Evolutionary conservation across 306 rosid species (phyloP), one percentile per base, ranked within the genome.

Genomic region (Quercus ilex): DNA sequence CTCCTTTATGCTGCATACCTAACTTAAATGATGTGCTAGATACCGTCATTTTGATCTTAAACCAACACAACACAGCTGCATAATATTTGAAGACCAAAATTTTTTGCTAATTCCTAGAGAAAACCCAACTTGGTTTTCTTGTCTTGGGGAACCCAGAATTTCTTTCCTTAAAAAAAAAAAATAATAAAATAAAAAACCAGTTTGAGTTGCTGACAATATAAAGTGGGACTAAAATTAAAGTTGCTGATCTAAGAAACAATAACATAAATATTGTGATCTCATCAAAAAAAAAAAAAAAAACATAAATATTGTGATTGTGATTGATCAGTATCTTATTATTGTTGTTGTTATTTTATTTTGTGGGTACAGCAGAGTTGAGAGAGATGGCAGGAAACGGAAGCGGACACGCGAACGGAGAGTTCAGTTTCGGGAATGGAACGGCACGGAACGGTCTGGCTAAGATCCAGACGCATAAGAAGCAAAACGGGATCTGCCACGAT

Each of bases 401-500:
- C 0, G 51, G 60, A 80, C 74, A 63, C 69, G 87, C 6, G 25
- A 49, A 79, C 63, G 85, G 85, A 3, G 82, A 69, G 68, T 81
- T 86, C 74, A 86, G 81, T 25, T 91, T 84, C 65, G 35, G 59
- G 19, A 71, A 60, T 19, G 4, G 84, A 13, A 70, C 78, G 1
- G 70, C 65, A 18, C 60, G 85, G 14, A 90, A 88, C 17, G 97
- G 97, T 1, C 87, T 91, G 73, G 11, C 90, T 20, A 85, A 84
- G 83, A 92, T 94, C 78, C 89, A 91, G 60, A 92, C 97, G 5
- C 65, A 77, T 0, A 84, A 85, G 62, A 85, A 80, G 74, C 25
- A 56, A 82, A 78, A 17, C 79, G 72, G 72, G 52, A 89, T 92
- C 26, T 92, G 97, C 78, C 97, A 91, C 76, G 97, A 94, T 11